phyloP scores from a whole-genome alignment of 192 early-diverging fungal species.

The Gryganskiella cystojenkinii region DNA sequence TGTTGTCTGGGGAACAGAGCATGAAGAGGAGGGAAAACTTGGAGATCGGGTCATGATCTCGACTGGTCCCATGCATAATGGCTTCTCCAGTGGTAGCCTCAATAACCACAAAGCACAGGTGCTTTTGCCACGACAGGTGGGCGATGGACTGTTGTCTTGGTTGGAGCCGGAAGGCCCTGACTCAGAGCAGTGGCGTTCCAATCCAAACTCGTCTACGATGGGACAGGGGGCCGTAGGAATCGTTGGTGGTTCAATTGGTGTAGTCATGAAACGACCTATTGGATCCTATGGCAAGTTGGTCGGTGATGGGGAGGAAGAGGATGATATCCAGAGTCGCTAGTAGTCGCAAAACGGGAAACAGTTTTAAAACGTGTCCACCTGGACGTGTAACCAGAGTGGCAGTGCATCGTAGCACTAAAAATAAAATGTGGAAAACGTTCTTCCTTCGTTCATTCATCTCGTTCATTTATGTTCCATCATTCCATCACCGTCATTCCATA shows the following conservation, averaged over 20 bases:
- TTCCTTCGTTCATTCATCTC: too few species aligned
- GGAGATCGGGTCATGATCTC: conserved; percentile 41
- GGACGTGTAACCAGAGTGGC: too few species aligned
- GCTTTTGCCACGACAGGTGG: background rate
- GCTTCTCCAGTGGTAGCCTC: background rate
- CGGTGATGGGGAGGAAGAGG: conserved; percentile 32
- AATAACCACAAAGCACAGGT: background rate
- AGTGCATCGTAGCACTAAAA: too few species aligned
- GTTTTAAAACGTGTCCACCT: too few species aligned
- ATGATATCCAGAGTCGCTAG: conserved; percentile 16
- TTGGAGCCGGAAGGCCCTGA: conserved; percentile 4
- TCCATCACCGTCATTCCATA: too few species aligned
- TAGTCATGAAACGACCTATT: conserved; percentile 38
- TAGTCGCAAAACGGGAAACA: too few species aligned
- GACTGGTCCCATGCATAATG: background rate
- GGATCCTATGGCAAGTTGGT: conserved; percentile 26
- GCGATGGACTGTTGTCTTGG: conserved; percentile 34
- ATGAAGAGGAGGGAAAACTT: conserved; percentile 32
- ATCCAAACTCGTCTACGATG: background rate
- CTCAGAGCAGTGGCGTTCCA: background rate
- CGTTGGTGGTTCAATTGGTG: conserved; percentile 31
- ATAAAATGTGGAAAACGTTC: too few species aligned
- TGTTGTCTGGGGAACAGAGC: conserved; percentile 29
- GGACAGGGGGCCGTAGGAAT: conserved; percentile 22
- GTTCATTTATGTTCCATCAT: too few species aligned